Base-by-base conservation (phyloP, 257 asterid genomes). In the Solanum etuberosum region DNA sequence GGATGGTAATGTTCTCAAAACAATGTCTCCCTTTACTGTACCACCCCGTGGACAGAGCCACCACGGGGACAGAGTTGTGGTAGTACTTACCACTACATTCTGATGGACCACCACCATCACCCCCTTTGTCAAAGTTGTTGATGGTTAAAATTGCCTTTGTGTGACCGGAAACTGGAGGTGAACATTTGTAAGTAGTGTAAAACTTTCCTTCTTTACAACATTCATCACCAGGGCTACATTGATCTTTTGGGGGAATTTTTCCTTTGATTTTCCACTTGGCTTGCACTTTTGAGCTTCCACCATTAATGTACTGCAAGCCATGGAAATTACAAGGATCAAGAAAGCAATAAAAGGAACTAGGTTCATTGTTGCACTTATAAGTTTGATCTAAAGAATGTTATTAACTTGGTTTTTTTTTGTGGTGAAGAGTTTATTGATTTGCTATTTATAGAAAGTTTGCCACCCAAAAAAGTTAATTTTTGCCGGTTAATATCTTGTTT, bases 31-130 rank as follows among this genome's bases (percentile, higher is more conserved):
- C 54, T 48, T 80, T 84, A 83, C 82, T 40, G 74, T 86, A 90
- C 92, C 90, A 90, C 57, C 90, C 90, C 4, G 92, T 83, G 54
- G 90, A 85, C 9, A 91, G 68, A 10, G 89, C 86, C 4, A 90
- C 89, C 38, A 90, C 91, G 1, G 88, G 90, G 15, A 46, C 86
- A 68, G 83, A 85, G 29, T 91, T 89, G 4, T 92, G 88, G 87
- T 91, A 91, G 23, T 85, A 84, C 65, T 65, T 88, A 32, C 89
- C 70, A 32, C 90, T 92, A 25, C 91, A 91, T 61, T 87, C 89
- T 25, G 93, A 88, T 46, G 92, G 91, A 32, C 77, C 34, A 5
- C 87, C 83, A 8, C 91, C 91, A 57, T 90, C 92, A 61, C 90
- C 92, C 14, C 90, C 92, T 31, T 86, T 42, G 34, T 88, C 90